Conservation (phyloP, 192 early-diverging fungal species). For the Coemansia sp. region DNA sequence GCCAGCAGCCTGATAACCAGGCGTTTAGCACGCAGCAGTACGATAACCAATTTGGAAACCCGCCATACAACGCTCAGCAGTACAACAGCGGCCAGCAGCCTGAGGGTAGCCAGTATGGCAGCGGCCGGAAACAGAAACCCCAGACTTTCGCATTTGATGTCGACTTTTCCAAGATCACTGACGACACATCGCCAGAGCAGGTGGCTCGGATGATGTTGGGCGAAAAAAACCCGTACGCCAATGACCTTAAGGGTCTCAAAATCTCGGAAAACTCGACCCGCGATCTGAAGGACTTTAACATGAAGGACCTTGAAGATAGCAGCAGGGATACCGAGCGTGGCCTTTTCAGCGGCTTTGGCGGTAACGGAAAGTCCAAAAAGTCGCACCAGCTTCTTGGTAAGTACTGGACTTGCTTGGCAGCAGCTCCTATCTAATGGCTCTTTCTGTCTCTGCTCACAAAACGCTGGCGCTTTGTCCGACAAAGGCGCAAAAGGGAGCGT, state of each 20-base stretch:
- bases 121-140: neutral
- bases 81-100: neutral
- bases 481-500: neutral
- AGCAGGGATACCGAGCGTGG: conserved; percentile 21
- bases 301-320: conserved; percentile 12
- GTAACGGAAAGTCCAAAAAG: conserved; percentile 41
- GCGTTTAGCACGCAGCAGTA: neutral
- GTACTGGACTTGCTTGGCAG: conserved; percentile 9
- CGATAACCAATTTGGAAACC: neutral
- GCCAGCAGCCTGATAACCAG: neutral
- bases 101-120: neutral
- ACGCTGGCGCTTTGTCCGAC: too few species aligned
- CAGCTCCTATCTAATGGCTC: neutral
- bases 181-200: conserved; percentile 7
- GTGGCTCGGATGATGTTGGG: conserved; percentile 10
- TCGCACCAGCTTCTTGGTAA: conserved; percentile 55
- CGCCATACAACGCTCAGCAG: neutral
- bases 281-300: conserved; percentile 37
- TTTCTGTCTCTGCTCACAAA: too few species aligned
- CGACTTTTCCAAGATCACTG: neutral
- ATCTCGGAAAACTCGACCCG: conserved; percentile 15
- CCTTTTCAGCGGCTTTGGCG: conserved; percentile 31
- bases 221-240: neutral
- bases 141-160: neutral
- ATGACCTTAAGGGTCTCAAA: conserved; percentile 6